Evolutionary conservation across 257 asterid genomes (phyloP), one percentile per base, ranked within the genome.

Genomic region (Osmanthus fragrans): DNA sequence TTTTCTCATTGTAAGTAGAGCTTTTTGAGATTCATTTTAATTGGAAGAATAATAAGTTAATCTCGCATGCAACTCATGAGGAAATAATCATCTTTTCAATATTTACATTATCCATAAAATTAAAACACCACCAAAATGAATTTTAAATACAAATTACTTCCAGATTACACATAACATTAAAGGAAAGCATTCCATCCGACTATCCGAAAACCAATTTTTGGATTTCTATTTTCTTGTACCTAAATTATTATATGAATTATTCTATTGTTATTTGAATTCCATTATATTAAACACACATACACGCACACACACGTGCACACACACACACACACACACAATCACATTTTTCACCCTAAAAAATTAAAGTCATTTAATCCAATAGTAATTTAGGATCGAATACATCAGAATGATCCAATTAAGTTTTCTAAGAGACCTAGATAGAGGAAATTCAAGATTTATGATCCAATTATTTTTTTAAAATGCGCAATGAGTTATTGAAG

Each of bases 11-110:
- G 2, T 77, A 93, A 88, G 86, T 78, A 96, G 81, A 73, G 97
- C 95, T 72, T 88, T 83, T 88, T 91, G 32, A 0, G 97, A 91
- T 75, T 96, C 98, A 97, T 3, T 93, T 89, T 76, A 85, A 74
- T 77, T 30, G 71, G 66, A 79, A 81, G 75, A 76, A 73, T 27
- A 49, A 45, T 32, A 32, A 32, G 34, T 32, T 40, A 71, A 25
- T 27, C 56, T 32, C n/a, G 25, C 37, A 64, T 25, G 71, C 74
- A 64, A 67, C 58, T 33, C 34, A 60, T 23, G 16, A 32, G 34
- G 34, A 32, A 32, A 3, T 0, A 32, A 32, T 32, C 34, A 32
- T 32, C 34, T 32, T 32, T 32, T 32, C 32, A 30, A 2, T 30
- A 30, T 30, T 30, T 30, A 30, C 32, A 30, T 30, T 2, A 30